Evolutionary conservation across 1,284 basidiomycete species (phyloP).

Genomic region (Cystobasidium pallidum): DNA sequence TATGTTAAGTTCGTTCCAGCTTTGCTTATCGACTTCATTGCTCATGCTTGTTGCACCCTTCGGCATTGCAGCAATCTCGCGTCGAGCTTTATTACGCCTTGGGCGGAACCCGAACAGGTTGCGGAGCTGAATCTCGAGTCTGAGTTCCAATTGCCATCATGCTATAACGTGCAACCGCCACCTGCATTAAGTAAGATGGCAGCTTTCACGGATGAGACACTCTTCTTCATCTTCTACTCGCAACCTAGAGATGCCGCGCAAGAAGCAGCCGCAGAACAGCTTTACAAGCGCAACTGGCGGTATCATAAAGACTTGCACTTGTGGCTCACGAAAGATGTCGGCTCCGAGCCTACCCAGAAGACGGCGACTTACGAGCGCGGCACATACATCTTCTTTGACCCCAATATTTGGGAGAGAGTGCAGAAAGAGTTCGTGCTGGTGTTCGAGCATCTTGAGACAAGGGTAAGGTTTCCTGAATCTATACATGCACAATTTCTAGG

Average conservation of each 20-base stretch:
- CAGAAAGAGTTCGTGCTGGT: constrained; percentile 83
- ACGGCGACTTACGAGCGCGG: constrained; percentile 87
- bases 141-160: constrained; percentile 84
- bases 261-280: constrained; percentile 91
- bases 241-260: constrained; percentile 90
- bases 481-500: not conserved
- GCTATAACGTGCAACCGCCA: constrained; percentile 91
- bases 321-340: constrained; percentile 94
- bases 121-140: constrained; percentile 79
- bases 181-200: constrained; percentile 83
- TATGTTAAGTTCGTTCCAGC: constrained; percentile 58
- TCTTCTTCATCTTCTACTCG: constrained; percentile 99
- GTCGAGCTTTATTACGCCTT: constrained; percentile 93
- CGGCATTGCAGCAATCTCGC: constrained; percentile 71
- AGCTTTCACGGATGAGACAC: constrained; percentile 92
- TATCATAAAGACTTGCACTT: constrained; percentile 93
- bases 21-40: not conserved
- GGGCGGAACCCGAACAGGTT: constrained; percentile 71
- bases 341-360: constrained; percentile 79
- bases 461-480: constrained; percentile 55
- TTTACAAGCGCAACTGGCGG: constrained; percentile 97
- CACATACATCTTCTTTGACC: constrained; percentile 89
- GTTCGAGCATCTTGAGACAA: constrained; percentile 85
- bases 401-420: constrained; percentile 80
- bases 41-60: not conserved